Evolutionary conservation across 2,329 filamentous ascomycete species (phyloP).

Genomic region (Cercospora sp.): DNA sequence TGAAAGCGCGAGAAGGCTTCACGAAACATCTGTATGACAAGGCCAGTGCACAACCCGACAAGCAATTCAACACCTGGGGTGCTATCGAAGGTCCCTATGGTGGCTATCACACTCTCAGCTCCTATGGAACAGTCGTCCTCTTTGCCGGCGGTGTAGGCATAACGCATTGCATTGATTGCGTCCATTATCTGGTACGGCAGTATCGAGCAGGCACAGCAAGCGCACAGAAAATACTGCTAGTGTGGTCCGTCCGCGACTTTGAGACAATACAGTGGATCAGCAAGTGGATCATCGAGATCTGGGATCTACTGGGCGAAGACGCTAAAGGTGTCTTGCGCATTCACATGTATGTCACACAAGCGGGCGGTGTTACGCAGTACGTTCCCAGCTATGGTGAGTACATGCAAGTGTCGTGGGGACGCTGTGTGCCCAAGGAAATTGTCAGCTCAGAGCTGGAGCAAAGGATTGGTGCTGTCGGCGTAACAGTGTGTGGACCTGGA

Average conservation of each 20-base stretch:
- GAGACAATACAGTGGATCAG: background rate
- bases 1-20: background rate
- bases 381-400: background rate
- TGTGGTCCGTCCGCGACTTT: background rate
- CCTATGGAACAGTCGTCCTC: background rate
- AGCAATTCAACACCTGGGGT: background rate
- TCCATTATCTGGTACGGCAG: background rate
- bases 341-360: background rate
- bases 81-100: background rate
- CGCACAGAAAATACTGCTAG: background rate
- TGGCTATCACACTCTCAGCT: background rate
- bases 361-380: background rate
- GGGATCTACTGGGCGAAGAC: background rate
- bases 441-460: background rate
- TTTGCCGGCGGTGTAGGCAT: background rate
- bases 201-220: background rate
- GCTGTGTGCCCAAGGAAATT: background rate
- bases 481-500: conserved; percentile 58
- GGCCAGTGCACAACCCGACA: conserved; percentile 41
- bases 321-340: background rate
- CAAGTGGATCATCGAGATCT: background rate
- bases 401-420: background rate
- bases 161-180: background rate
- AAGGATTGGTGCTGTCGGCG: background rate
- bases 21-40: background rate